These are phyloP conservation scores for Allium fistulosum DNA, from an alignment of 106 monocot genomes.

Conservation along the genomic window DNA sequence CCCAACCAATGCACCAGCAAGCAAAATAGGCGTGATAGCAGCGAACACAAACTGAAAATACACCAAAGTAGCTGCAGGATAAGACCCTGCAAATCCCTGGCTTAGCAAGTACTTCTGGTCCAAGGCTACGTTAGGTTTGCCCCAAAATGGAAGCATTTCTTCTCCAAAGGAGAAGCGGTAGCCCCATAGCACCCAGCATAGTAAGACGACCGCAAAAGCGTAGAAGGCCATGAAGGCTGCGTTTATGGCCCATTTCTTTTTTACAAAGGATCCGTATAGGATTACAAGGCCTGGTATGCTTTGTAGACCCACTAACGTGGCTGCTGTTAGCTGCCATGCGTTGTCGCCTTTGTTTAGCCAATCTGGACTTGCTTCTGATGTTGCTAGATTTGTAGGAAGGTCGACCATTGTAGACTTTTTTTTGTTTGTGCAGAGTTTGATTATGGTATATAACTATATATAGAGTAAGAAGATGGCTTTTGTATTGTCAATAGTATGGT, in stretches of 20 bases:
- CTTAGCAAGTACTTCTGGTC: conserved; percentile 38
- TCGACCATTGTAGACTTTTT: not conserved
- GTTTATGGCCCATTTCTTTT: conserved; percentile 45
- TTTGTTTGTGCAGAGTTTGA: too few relatives aligned
- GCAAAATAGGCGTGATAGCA: conserved; percentile 5
- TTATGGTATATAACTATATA: too few relatives aligned
- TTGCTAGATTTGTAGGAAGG: conserved; percentile 5
- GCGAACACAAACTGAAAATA: conserved; percentile 17
- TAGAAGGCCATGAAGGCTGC: conserved; percentile 58
- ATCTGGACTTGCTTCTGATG: conserved; percentile 7
- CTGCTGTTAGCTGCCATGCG: conserved; percentile 34
- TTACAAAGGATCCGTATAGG: conserved; percentile 34
- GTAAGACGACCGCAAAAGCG: conserved; percentile 43
- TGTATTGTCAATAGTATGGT: too few relatives aligned
- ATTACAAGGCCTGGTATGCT: conserved; percentile 33
- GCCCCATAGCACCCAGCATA: conserved; percentile 61
- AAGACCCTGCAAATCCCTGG: conserved; percentile 2
- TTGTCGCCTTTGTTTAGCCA: conserved; percentile 54
- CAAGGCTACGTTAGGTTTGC: conserved; percentile 38
- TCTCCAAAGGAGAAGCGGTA: conserved; percentile 62
- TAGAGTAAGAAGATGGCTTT: too few relatives aligned
- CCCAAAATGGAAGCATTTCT: conserved; percentile 58
- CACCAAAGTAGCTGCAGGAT: conserved; percentile 1
- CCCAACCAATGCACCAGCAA: conserved; percentile 5
- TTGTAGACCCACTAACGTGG: conserved; percentile 35